Percentiles rank a stretch among this genome's conserved stretches.
phyloP scores from a whole-genome alignment of 2,329 filamentous ascomycete species.

The Coniochaeta sp. region DNA sequence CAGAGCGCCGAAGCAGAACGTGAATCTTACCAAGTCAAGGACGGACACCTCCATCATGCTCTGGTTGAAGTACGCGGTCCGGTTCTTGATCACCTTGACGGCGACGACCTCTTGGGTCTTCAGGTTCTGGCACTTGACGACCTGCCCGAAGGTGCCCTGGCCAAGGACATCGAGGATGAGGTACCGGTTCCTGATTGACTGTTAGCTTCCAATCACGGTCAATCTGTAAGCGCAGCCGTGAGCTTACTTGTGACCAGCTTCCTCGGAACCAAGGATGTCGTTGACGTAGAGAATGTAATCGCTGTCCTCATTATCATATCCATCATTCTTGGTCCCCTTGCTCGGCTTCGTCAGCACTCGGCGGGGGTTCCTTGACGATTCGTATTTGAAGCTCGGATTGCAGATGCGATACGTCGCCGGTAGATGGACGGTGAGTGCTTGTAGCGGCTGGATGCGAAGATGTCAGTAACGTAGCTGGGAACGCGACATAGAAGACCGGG shows the following conservation, averaged over 20 bases:
- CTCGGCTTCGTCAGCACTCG: slow-evolving; percentile 96
- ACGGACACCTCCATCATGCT: slow-evolving; percentile 99
- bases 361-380: slow-evolving; percentile 92
- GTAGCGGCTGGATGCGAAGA: slow-evolving; percentile 60
- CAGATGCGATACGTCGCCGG: slow-evolving; percentile 97
- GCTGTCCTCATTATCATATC: slow-evolving; percentile 97
- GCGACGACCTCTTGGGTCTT: slow-evolving; percentile 98
- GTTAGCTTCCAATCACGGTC: neutral
- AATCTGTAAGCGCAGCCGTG: neutral
- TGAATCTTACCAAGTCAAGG: slow-evolving; percentile 68
- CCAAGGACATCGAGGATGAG: slow-evolving; percentile 94
- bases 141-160: slow-evolving; percentile 96
- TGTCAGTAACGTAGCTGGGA: neutral
- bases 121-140: slow-evolving; percentile 97
- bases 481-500: neutral
- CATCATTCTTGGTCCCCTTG: slow-evolving; percentile 97
- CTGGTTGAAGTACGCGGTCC: slow-evolving; percentile 98
- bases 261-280: slow-evolving; percentile 94
- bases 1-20: slow-evolving; percentile 3
- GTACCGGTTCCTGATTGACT: slow-evolving; percentile 68
- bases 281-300: slow-evolving; percentile 99
- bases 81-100: slow-evolving; percentile 98
- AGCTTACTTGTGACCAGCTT: slow-evolving; percentile 89
- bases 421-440: slow-evolving; percentile 89
- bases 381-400: slow-evolving; percentile 97